Conservation (phyloP, 2,329 filamentous ascomycete genomes). For the Harringtonia aguacate region DNA sequence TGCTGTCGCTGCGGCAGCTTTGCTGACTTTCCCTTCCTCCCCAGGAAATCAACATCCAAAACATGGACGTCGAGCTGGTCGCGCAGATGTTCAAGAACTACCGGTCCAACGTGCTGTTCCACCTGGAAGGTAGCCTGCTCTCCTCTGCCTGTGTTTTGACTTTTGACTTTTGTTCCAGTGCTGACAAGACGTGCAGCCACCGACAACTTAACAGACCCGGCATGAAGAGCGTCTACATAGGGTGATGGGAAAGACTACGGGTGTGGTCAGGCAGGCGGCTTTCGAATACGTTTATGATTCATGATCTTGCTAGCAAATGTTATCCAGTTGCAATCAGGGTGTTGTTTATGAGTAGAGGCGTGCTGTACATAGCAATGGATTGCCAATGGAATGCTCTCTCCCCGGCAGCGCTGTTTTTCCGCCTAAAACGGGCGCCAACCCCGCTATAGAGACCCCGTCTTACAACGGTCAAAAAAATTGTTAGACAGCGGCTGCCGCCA, state of each 20-base stretch:
- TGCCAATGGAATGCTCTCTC: background rate
- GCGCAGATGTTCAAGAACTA: slow-evolving; percentile 99
- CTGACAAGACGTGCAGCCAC: slow-evolving; percentile 5
- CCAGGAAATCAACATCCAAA: slow-evolving; percentile 97
- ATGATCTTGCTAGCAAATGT: no score
- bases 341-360: no score
- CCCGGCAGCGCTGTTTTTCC: background rate
- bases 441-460: background rate
- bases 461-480: no score
- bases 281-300: no score
- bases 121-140: slow-evolving; percentile 67
- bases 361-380: background rate
- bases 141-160: no score
- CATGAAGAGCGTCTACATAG: background rate
- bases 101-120: slow-evolving; percentile 93
- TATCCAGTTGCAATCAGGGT: no score
- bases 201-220: slow-evolving; percentile 12
- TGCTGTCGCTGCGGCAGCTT: background rate
- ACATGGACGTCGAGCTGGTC: slow-evolving; percentile 97
- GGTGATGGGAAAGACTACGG: no score
- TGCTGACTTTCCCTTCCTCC: background rate
- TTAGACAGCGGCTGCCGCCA: background rate
- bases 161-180: no score
- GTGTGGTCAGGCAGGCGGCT: no score
- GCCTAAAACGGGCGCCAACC: background rate